A percentile compares a stretch with the other conserved stretches of the same genome.
phyloP scores from a whole-genome alignment of 2,329 filamentous ascomycete species.

The Sporothrix brasiliensis region DNA sequence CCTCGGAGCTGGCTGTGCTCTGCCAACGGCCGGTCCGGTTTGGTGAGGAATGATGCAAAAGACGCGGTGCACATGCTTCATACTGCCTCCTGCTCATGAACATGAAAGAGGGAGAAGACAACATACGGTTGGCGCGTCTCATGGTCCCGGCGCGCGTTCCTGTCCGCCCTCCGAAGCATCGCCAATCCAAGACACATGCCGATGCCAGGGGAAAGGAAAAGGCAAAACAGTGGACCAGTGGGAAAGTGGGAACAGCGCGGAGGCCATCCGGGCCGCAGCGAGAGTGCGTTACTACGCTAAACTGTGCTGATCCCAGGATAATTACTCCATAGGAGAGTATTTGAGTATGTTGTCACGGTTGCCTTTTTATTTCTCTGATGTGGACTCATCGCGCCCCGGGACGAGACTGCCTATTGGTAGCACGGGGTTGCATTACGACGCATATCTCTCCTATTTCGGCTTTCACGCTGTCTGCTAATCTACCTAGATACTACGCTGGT shows the following conservation, averaged over 20 bases:
- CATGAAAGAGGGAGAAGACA: neutral
- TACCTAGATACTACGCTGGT: neutral
- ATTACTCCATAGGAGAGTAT: no score
- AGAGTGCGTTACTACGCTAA: neutral
- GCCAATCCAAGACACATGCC: slow-evolving; percentile 16
- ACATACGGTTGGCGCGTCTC: neutral
- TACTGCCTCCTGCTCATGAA: neutral
- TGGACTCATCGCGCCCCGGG: no score
- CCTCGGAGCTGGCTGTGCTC: neutral
- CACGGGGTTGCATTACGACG: no score
- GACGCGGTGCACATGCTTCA: neutral
- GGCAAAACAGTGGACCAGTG: neutral
- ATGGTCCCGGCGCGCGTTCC: no score
- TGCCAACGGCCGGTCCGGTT: neutral
- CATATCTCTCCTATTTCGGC: no score
- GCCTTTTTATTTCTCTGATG: no score
- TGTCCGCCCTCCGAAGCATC: neutral
- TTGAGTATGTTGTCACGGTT: no score
- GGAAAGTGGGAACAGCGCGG: slow-evolving; percentile 4
- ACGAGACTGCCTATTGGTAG: no score
- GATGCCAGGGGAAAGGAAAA: neutral
- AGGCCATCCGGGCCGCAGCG: slow-evolving; percentile 24
- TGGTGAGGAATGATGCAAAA: neutral
- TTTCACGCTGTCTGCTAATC: no score
- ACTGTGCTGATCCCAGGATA: neutral